Base-by-base conservation (phyloP, 1,139 yeast genomes). In the Hansenula lynferdii region DNA sequence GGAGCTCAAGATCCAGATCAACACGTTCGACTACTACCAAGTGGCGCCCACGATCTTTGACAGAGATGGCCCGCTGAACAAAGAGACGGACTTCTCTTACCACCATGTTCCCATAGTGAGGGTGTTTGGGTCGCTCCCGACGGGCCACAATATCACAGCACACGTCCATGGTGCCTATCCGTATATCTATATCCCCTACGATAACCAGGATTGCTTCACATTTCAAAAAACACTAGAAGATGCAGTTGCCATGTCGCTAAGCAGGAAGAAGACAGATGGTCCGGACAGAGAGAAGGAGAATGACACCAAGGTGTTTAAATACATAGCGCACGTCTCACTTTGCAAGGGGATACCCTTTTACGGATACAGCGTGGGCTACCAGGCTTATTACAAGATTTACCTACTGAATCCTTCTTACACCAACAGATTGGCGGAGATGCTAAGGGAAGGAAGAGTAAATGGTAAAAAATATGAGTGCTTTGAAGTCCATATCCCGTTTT, bases 91-190 rank as follows among this genome's bases (percentile, higher is more conserved):
- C 6, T 46, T 42, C 54, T 23, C 60, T 52, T 37, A 50, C 54
- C 42, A 56, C 3, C 76, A 72, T 33, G 90, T 84, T 0, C 97
- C 97, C 0, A 66, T 87, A 0, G 64, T 89, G 2, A 64, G 98
- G 36, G 62, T 92, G 0, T 92, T 80, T 59, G 97, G 97, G 0
- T 70, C 77, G 12, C 48, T 79, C 1, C 67, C 68, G 0, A 64
- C 73, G 0, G 85, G 83, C 0, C 76, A 74, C 48, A 72, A 73
- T 20, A 66, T 73, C 17, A 55, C 77, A 14, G 69, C 85, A 1
- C 97, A 92, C 57, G 66, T 94, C 10, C 97, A 90, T 62, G 92
- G 94, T 38, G 76, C 76, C 19, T 85, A 70, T 48, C 98, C 97
- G 0, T 92, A 92, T 54, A 51, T 92, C 8, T 89, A 74, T 53